Base-by-base conservation (phyloP, 2,329 filamentous ascomycete genomes). In the Xylariales sp. region DNA sequence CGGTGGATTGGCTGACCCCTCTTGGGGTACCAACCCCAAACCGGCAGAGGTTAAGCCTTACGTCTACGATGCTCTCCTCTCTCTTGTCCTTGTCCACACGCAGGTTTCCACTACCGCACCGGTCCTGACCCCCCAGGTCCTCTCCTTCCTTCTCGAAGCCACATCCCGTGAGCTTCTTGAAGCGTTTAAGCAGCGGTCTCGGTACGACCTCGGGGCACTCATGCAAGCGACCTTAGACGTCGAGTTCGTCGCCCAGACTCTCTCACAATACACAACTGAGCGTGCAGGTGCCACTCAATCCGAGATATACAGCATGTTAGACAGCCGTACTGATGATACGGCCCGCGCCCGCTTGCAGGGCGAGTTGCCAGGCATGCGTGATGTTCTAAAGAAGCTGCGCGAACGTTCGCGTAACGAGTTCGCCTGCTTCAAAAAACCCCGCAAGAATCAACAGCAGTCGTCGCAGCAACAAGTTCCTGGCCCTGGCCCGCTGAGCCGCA, bases 191-290 rank as follows among this genome's bases (percentile, higher is more conserved):
- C 76, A 59, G 29, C 58, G 70, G 24, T 80, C 83, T 6, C 61
- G 70, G 15, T 97, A 93, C 63, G 76, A 81, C 2, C 79, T 98
- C 1, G 72, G 84, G 5, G 83, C 86, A 6, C 76, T 98, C 35
- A 95, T 97, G 83, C 94, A 98, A 64, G 94, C 94, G 2, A 98
- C 93, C 0, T 78, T 98, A 1, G 93, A 98, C 55, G 90, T 96
- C 2, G 93, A 98, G 62, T 97, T 98, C 56, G 83, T 97, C 40
- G 88, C 90, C 1, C 93, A 98, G 67, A 96, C 91, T 5, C 74
- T 98, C 23, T 86, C 79, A 43, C 83, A 90, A 50, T 98, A 94
- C 61, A 93, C 88, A 0, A 93, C 88, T 0, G 85, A 95, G 40
- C 76, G 80, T 35, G 88, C 89, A 4, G 81, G 81, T 6, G 81